Evolutionary conservation across 2,329 filamentous ascomycete species (phyloP), one percentile per base, ranked within the genome.

Genomic region (Fusarium drepaniforme): DNA sequence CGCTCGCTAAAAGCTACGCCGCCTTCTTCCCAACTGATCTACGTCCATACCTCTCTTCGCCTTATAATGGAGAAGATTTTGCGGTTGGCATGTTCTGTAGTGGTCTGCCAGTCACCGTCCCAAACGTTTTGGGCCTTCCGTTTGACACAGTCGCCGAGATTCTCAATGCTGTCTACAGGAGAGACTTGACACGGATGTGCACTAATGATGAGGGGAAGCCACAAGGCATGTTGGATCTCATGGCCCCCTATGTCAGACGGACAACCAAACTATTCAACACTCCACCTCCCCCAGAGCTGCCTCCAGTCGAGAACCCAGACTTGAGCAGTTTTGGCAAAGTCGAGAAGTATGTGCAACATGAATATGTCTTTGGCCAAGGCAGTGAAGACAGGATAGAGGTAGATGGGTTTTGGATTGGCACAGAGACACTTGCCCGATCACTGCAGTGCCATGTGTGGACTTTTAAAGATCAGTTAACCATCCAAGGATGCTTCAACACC

Each of bases 401-500:
- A 56, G 70, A 61, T 38, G 75, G 75, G 33, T 70, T 80, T 4
- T 78, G 78, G 49, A 58, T 81, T 15, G 81, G 82, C 1, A 78
- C 83, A 23, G 80, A 83, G 67, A 80, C 78, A 53, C 72, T 82
- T 35, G 76, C 79, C 0, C 75, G 81, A 25, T 79, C 82, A 67
- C 28, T 74, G 66, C 72, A 58, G 73, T 77, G 75, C 69, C 78
- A 72, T 73, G 73, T 82, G 23, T 83, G 80, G 80, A 82, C 80
- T 0, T 83, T 83, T 38, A 71, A 80, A 8, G 77, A 81, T 49
- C 75, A 78, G 70, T 64, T 83, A 62, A 81, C 74, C 38, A 65
- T 83, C 35, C 78, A 78, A 23, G 76, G 75, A 23, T 79, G 80
- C 21, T 83, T 80, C 69, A 82, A 84, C 35, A 76, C 80, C 64